These are phyloP conservation scores for Histomonas meleagridis DNA, from an alignment of 208 protist genomes.

Conservation along the genomic window DNA sequence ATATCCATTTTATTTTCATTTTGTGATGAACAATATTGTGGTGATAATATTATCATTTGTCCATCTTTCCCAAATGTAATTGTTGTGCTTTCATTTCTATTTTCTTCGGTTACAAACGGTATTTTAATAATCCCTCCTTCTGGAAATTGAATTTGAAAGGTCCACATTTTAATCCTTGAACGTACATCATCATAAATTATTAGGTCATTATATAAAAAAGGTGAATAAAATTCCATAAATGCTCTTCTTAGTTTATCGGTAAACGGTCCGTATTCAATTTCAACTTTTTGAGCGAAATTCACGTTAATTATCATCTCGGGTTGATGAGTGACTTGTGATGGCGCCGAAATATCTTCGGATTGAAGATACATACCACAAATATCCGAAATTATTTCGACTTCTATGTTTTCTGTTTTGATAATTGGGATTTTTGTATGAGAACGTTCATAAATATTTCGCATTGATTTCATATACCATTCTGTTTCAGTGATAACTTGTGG, in stretches of 20 bases:
- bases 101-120: not conserved
- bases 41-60: not conserved
- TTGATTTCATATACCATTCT: not conserved
- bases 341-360: not conserved
- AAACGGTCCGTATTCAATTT: not conserved
- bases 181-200: not conserved
- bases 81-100: not conserved
- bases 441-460: not conserved
- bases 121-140: not conserved
- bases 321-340: not conserved
- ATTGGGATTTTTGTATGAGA: not conserved
- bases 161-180: not conserved
- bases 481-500: not conserved
- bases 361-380: not conserved
- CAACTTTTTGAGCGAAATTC: not conserved
- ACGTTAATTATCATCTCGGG: not conserved
- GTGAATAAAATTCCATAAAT: constrained; percentile 28
- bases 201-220: not conserved
- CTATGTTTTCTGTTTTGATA: not conserved
- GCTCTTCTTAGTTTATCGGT: not conserved
- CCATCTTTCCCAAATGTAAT: not conserved
- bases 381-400: not conserved
- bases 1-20: not conserved
- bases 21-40: not conserved
- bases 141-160: not conserved